Base-by-base conservation (phyloP, 805 yeast species). In the Grigorovia jiainica region DNA sequence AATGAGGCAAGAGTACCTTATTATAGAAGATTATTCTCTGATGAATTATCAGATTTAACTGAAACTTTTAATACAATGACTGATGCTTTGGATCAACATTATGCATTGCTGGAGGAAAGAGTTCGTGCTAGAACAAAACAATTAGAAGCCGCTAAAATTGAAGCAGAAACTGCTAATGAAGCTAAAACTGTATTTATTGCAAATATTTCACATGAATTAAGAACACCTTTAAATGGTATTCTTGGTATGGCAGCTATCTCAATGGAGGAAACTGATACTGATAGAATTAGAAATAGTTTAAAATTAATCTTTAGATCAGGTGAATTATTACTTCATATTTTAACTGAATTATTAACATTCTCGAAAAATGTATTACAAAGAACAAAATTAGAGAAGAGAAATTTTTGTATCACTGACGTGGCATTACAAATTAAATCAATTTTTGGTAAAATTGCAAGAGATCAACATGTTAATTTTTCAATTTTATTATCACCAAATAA, bases 151-250 rank as follows among this genome's bases (percentile, higher is more conserved):
- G 92, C 95, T 8, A 84, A 86, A 52, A 73, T 82, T 24, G 84
- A 82, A 57, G 97, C 96, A 0, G 97, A 90, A 63, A 78, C 82
- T 23, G 98, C 98, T 1, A 90, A 90, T 60, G 97, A 92, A 52
- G 95, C 97, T 3, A 92, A 92, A 57, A 89, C 97, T 6, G 87
- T 86, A 6, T 87, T 87, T 58, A 81, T 87, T 53, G 95, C 96
- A 2, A 85, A 89, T 51, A 87, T 87, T 15, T 85, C 95, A 0
- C 96, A 87, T 60, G 98, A 92, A 65, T 70, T 92, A 55, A 75
- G 97, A 52, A 92, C 97, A 0, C 98, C 98, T 1, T 68, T 92
- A 47, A 92, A 92, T 60, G 98, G 98, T 58, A 92, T 92, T 34
- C 66, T 92, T 42, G 97, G 97, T 48, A 85, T 90, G 89, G 85